Evolutionary conservation across 805 yeast species (phyloP), one percentile per base, ranked within the genome.

Genomic region (Brettanomyces nanus): DNA sequence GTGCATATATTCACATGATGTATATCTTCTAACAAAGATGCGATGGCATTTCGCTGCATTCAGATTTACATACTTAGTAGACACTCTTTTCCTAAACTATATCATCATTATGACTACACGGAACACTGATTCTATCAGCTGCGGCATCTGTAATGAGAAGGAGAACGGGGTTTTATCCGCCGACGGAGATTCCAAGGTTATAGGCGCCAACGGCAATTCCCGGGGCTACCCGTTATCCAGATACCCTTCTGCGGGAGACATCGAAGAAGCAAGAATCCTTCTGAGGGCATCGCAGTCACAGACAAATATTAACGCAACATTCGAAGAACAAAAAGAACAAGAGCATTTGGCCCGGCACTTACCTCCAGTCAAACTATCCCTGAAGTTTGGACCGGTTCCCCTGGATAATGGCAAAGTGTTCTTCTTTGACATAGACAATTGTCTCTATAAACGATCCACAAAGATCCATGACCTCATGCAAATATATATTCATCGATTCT

Each of bases 351-450:
- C 43, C 3, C 19, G 35, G 11, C 40, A 49, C 31, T 28, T 54
- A n/a, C 66, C 66, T 3, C 48, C 47, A 6, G 54, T 58, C 4
- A 26, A 39, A 0, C 40, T 61, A 27, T 53, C 47, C 9, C 54
- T 53, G 31, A 53, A 54, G 1, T 45, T 49, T 32, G 64, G 58
- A 2, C 50, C 58, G 5, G 51, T 47, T 19, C 45, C 51, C 1
- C 46, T 46, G 15, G 47, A 52, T 35, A 20, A 27, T 14, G 55
- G 51, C 17, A 51, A 47, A 25, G 63, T 60, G 14, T 85, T 92
- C 61, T 86, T 78, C 60, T 90, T 90, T 52, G 98, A 90, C 57
- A 86, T 90, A 38, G 98, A 90, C 65, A 90, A 90, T 58, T 87
- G 97, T 57, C 69, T 90, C 22, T 90, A 90, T 61, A 70, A 73